Base-by-base conservation (phyloP, 2,329 filamentous ascomycete genomes). In the Pseudonectria buxi region DNA sequence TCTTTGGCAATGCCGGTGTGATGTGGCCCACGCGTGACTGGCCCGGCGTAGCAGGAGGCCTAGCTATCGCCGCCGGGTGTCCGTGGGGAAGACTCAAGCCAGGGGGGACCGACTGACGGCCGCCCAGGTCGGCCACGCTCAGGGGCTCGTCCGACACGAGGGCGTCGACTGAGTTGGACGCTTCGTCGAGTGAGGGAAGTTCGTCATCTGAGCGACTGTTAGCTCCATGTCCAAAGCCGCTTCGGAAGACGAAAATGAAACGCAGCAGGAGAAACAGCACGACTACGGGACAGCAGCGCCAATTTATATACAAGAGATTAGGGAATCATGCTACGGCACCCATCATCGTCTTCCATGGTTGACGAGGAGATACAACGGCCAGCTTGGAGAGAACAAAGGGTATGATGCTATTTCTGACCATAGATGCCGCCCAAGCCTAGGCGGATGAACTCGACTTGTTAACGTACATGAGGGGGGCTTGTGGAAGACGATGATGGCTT, bases 401-500 rank as follows among this genome's bases (percentile, higher is more conserved):
- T 54, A 57, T 58, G 49, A 40, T 61, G 55, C 53, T 64, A 61
- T 64, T 65, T 65, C 56, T 61, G 58, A 62, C 58, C 59, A 58
- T 56, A 50, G 49, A 53, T 51, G 52, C 55, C 53, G 51, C 52
- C 50, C 48, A 45, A 22, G 39, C 51, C 43, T 51, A 44, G 44
- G 52, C 49, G 57, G 45, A 48, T 51, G 48, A 44, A 47, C 49
- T 55, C 46, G 56, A 57, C 51, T 48, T 58, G 62, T 79, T 81
- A 81, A 80, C 76, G 70, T 81, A 81, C 78, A 81, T 76, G 62
- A 66, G 63, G 63, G 18, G 18, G 55, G 53, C 58, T 64, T 63
- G 67, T 72, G 69, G 75, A 81, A 78, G 76, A 80, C 74, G 76
- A 80, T 77, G 76, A 78, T 78, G 72, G 75, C 74, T 73, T 76